Conservation (phyloP, 805 yeast genomes). For the Yamadazyma insecticola region DNA sequence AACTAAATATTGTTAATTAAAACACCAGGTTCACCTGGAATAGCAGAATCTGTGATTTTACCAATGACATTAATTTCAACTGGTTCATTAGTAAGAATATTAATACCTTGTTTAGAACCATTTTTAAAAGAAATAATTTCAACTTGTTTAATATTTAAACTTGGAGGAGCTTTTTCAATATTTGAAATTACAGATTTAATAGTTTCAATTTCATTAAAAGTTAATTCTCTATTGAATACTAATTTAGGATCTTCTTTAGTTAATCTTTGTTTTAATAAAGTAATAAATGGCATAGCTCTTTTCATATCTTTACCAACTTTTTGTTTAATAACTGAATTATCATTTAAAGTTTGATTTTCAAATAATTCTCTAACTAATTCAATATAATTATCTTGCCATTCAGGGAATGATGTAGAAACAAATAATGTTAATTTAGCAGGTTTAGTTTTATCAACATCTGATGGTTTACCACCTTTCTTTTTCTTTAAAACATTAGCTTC, state of each 20-base stretch:
- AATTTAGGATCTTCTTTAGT: slow-evolving; percentile 61
- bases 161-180: slow-evolving; percentile 62
- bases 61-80: slow-evolving; percentile 60
- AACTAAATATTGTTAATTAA: slow-evolving; percentile 53
- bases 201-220: slow-evolving; percentile 71
- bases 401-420: slow-evolving; percentile 75
- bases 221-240: slow-evolving; percentile 86
- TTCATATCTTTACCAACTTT: slow-evolving; percentile 86
- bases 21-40: slow-evolving; percentile 93
- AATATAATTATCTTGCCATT: slow-evolving; percentile 58
- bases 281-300: slow-evolving; percentile 97
- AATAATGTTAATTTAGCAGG: slow-evolving; percentile 73
- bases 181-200: slow-evolving; percentile 52
- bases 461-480: slow-evolving; percentile 77
- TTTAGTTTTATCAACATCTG: slow-evolving; percentile 67
- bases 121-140: slow-evolving; percentile 59
- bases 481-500: slow-evolving; percentile 77
- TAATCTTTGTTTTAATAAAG: slow-evolving; percentile 78
- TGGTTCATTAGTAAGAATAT: slow-evolving; percentile 63
- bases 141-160: slow-evolving; percentile 47
- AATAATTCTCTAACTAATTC: slow-evolving; percentile 73
- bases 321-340: slow-evolving; percentile 58
- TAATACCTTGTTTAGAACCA: slow-evolving; percentile 60
- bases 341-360: slow-evolving; percentile 58
- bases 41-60: slow-evolving; percentile 75